Evolutionary conservation across 202 grass and related monocot species (phyloP), one percentile per base, ranked within the genome.

Genomic region (Dendrocalamus latiflorus): DNA sequence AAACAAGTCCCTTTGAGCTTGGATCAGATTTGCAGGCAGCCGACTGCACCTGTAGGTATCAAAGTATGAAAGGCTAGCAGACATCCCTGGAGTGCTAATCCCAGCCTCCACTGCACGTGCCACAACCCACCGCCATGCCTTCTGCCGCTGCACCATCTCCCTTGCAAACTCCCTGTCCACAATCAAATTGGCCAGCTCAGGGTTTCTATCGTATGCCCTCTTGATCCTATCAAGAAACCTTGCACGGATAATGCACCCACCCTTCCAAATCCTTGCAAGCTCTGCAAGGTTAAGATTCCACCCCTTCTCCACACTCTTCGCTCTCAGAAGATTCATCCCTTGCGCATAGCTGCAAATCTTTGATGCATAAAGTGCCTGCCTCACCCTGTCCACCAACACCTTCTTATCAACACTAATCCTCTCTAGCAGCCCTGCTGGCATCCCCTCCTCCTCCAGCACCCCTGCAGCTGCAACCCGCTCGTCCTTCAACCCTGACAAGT

Each of bases 321-420:
- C 85, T 13, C 89, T 86, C 15, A 98, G 78, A 74, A 98, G 81
- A 81, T 95, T 98, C 95, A 98, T 98, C 26, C 95, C 92, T 75
- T 98, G 95, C 0, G 95, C 95, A n/a, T 98, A 98, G 72, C 95
- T 98, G 79, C 95, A 95, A 37, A 98, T 94, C 73, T 98, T 98
- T 0, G 95, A 93, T 0, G 90, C 90, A 4, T 95, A 98, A 7
- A 98, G 87, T 0, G 92, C 92, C 70, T 98, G 92, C 69, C 92
- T 86, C 12, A 95, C 95, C 55, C 89, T 90, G 33, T 98, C 95
- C 5, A 95, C 82, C n/a, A 98, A 80, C 12, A 77, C 70, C 63
- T 92, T 93, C 85, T 98, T 98, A 49, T 98, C 89, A 15, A 98
- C 67, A 36, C 20, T 76, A 58, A 84, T 66, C 9, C 50, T 87